Percentiles rank a stretch among this genome's conserved stretches.
phyloP scores from a whole-genome alignment of 768 basidiomycete genomes.

The Leccinum subgranulosum region DNA sequence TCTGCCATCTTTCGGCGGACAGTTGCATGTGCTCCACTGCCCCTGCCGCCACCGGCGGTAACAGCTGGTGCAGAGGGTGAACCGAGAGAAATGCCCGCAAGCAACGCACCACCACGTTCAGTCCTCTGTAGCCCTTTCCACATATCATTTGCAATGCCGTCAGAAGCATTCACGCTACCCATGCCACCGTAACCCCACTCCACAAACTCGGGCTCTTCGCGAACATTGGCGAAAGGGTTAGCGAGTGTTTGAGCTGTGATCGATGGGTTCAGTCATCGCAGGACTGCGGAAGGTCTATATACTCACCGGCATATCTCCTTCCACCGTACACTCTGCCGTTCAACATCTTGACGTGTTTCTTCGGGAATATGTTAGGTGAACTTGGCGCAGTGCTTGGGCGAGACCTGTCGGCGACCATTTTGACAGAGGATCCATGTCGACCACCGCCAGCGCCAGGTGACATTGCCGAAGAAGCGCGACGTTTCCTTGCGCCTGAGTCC shows the following conservation, averaged over 20 bases:
- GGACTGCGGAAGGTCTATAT: not conserved
- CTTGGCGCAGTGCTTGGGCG: conserved; percentile 13
- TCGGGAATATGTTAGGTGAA: conserved; percentile 5
- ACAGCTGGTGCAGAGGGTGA: conserved; percentile 11
- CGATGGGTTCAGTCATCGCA: not conserved
- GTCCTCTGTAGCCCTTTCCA: conserved; percentile 28
- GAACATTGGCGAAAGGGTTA: conserved; percentile 63
- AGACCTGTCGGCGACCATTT: not conserved
- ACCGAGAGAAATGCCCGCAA: conserved; percentile 11
- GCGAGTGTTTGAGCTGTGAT: conserved; percentile 31
- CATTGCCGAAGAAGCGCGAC: conserved; percentile 19
- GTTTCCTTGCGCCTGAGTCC: conserved; percentile 11
- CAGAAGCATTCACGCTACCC: conserved; percentile 49
- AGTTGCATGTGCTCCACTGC: conserved; percentile 8
- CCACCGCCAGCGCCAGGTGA: conserved; percentile 29
- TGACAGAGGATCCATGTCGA: conserved; percentile 20
- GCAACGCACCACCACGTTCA: conserved; percentile 25
- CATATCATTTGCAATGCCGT: conserved; percentile 26
- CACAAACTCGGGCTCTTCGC: conserved; percentile 76
- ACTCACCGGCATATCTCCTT: conserved; percentile 28
- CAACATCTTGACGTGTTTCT: conserved; percentile 59
- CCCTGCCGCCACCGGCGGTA: conserved; percentile 13
- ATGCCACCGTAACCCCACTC: conserved; percentile 92
- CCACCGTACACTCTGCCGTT: conserved; percentile 84
- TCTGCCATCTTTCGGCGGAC: conserved; percentile 17